These are phyloP conservation scores for Fusarium sarcochroum DNA, from an alignment of 2,329 filamentous ascomycete species.

Conservation along the genomic window DNA sequence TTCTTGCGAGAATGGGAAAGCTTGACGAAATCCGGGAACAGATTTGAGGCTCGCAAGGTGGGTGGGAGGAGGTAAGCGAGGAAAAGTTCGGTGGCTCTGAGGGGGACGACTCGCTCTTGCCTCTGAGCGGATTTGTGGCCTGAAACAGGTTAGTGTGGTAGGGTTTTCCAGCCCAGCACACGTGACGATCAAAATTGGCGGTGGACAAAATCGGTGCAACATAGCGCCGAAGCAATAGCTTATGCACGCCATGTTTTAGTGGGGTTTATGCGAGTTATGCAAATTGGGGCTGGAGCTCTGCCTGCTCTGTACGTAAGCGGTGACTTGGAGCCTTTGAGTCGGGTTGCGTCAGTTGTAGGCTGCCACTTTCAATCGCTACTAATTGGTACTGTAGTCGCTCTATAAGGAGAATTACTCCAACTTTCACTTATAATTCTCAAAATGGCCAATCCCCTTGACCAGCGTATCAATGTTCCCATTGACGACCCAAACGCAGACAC, in stretches of 20 bases:
- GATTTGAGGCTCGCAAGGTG: constrained; percentile 68
- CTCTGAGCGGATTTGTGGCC: constrained; percentile 57
- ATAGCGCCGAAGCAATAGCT: constrained; percentile 31
- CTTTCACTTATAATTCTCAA: constrained; percentile 19
- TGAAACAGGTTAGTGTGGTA: constrained; percentile 56
- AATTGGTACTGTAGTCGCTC: constrained; percentile 6
- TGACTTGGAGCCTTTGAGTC: constrained; percentile 17
- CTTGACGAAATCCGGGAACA: constrained; percentile 69
- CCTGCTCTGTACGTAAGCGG: constrained; percentile 32
- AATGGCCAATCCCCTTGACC: constrained; percentile 75
- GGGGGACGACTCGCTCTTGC: constrained; percentile 53
- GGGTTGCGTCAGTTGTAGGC: constrained; percentile 34
- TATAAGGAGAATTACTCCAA: not conserved
- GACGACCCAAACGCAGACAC: constrained; percentile 97
- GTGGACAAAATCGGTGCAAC: constrained; percentile 43
- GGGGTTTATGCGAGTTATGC: constrained; percentile 45
- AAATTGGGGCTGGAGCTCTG: constrained; percentile 25
- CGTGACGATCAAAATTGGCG: constrained; percentile 50
- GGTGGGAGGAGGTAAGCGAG: constrained; percentile 62
- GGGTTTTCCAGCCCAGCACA: constrained; percentile 56
- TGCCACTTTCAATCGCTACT: constrained; percentile 27
- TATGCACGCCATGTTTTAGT: constrained; percentile 37
- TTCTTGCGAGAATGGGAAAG: constrained; percentile 63
- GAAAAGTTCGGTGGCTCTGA: constrained; percentile 64
- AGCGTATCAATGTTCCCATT: constrained; percentile 83